Conservation (phyloP, 768 basidiomycete species). For the Hericium erinaceus region DNA sequence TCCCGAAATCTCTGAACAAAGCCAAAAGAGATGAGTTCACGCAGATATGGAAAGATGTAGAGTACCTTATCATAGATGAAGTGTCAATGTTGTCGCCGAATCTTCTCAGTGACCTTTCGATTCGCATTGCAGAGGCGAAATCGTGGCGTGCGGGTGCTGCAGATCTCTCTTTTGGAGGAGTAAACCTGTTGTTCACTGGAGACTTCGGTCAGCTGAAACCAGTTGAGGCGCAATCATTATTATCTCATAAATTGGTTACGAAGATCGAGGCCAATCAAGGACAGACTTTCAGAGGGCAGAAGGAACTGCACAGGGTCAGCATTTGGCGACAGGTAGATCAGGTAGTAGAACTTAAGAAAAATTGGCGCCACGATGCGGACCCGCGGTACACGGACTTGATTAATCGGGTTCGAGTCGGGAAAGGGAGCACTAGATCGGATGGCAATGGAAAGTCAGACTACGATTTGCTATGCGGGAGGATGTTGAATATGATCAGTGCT, state of each 20-base stretch:
- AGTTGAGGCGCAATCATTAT: not conserved
- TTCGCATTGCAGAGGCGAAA: constrained; percentile 15
- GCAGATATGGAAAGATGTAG: constrained; percentile 14
- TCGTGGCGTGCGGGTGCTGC: not conserved
- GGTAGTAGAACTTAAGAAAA: not conserved
- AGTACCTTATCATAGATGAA: too few species aligned
- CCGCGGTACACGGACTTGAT: not conserved
- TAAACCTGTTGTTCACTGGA: not conserved
- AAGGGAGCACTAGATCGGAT: not conserved
- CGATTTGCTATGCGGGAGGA: not conserved
- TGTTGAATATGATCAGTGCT: not conserved
- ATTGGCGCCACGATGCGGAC: not conserved
- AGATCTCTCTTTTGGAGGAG: not conserved
- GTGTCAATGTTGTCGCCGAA: constrained; percentile 17
- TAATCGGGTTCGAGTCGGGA: not conserved
- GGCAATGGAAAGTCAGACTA: not conserved
- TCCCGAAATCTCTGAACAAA: not conserved
- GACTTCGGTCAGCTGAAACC: not conserved
- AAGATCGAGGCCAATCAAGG: not conserved
- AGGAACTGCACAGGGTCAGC: not conserved
- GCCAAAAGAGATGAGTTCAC: not conserved
- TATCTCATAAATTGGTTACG: not conserved
- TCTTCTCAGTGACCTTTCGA: constrained; percentile 16
- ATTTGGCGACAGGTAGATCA: not conserved
- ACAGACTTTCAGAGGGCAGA: not conserved